Conservation (phyloP, 2,329 filamentous ascomycete genomes). For the Aspergillus floridensis region DNA sequence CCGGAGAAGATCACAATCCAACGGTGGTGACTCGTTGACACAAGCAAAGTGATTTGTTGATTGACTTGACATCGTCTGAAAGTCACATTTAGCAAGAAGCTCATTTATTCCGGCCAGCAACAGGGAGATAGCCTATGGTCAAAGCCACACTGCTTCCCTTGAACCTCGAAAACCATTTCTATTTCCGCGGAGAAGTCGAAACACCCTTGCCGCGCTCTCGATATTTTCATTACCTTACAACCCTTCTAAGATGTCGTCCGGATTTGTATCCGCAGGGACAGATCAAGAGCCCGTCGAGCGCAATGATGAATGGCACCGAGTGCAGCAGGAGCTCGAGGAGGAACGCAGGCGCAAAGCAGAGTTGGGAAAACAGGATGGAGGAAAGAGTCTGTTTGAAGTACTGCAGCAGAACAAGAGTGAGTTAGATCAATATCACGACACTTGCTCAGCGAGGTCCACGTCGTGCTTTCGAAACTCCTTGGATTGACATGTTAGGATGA, state of each 20-base stretch:
- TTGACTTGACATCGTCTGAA: neutral
- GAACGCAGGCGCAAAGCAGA: constrained; percentile 46
- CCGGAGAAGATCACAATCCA: neutral
- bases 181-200: neutral
- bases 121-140: neutral
- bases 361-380: constrained; percentile 52
- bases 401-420: constrained; percentile 52
- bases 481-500: constrained; percentile 44
- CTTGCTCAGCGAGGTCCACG: neutral
- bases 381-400: constrained; percentile 51
- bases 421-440: constrained; percentile 15
- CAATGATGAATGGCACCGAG: constrained; percentile 46
- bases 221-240: neutral
- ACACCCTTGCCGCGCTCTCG: neutral
- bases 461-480: constrained; percentile 9
- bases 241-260: constrained; percentile 41
- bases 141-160: neutral
- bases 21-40: neutral
- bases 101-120: neutral
- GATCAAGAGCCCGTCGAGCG: constrained; percentile 39
- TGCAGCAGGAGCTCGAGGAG: constrained; percentile 47
- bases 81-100: neutral
- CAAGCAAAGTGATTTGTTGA: neutral
- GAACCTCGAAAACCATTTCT: neutral
- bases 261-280: constrained; percentile 47